Evolutionary conservation across 1,284 basidiomycete species (phyloP).

Genomic region (Wolfiporia cocos): DNA sequence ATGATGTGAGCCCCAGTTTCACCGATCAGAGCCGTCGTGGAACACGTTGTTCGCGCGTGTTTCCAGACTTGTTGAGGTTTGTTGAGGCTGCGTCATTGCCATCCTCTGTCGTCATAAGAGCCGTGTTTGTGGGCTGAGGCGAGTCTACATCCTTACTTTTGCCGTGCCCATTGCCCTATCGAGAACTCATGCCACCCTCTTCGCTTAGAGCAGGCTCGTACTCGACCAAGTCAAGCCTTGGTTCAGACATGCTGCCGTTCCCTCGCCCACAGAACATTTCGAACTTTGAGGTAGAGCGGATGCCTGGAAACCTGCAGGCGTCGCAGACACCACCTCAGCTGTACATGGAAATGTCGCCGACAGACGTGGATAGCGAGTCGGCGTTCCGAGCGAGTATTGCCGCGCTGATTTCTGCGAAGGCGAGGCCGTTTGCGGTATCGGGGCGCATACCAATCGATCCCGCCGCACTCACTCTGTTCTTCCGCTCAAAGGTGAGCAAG

Average conservation of each 20-base stretch:
- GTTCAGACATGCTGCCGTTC: conserved; percentile 25
- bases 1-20: conserved; percentile 3
- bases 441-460: conserved; percentile 70
- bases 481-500: conserved; percentile 61
- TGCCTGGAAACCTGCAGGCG: too few relatives aligned
- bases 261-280: conserved; percentile 25
- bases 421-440: conserved; percentile 56
- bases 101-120: conserved; percentile 27
- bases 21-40: conserved; percentile 10
- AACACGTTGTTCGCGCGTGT: conserved; percentile 21
- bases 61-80: conserved; percentile 7
- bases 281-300: conserved; percentile 58
- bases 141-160: too few relatives aligned
- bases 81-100: conserved; percentile 4
- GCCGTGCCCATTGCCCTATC: too few relatives aligned
- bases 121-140: conserved; percentile 4
- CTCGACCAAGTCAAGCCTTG: conserved; percentile 22
- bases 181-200: conserved; percentile 17
- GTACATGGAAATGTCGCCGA: too few relatives aligned
- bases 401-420: conserved; percentile 50
- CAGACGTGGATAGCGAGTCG: conserved; percentile 44
- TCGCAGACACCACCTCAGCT: too few relatives aligned
- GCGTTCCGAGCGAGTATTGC: conserved; percentile 52
- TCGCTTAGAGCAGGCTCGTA: conserved; percentile 23
- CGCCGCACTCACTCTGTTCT: conserved; percentile 63